These are phyloP conservation scores for Madurella mycetomatis DNA, from an alignment of 2,329 filamentous ascomycete genomes.

Conservation along the genomic window DNA sequence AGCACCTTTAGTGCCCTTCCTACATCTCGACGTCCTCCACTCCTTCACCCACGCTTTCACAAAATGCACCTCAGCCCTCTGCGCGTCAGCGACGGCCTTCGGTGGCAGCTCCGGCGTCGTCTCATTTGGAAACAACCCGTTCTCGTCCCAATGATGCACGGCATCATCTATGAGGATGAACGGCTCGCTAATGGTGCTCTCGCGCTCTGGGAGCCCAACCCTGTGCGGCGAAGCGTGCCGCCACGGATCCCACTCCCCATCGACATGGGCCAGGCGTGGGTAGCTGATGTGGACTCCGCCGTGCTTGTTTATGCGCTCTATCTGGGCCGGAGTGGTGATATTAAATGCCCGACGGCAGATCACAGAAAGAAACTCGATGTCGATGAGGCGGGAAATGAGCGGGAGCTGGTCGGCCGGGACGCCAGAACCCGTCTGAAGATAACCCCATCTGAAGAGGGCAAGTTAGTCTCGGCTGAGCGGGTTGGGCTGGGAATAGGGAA, in stretches of 20 bases:
- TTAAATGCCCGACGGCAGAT: conserved; percentile 67
- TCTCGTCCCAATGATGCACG: conserved; percentile 80
- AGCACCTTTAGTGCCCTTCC: background rate
- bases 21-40: conserved; percentile 36
- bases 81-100: conserved; percentile 51
- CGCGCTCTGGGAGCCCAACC: conserved; percentile 51
- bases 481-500: background rate
- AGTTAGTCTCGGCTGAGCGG: no score
- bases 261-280: conserved; percentile 70
- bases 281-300: conserved; percentile 71
- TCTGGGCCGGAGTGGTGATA: conserved; percentile 58
- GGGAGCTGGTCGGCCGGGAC: conserved; percentile 61
- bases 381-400: conserved; percentile 66
- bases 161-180: conserved; percentile 69
- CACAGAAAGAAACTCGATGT: conserved; percentile 56
- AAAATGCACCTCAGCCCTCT: conserved; percentile 55
- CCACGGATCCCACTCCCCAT: conserved; percentile 79
- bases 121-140: conserved; percentile 60
- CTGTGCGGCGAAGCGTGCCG: conserved; percentile 67
- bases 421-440: conserved; percentile 67
- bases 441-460: conserved; percentile 60
- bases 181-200: conserved; percentile 61
- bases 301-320: conserved; percentile 67
- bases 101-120: conserved; percentile 57
- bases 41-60: conserved; percentile 65